These are phyloP conservation scores for Lobulomyces angularis DNA, from an alignment of 192 early-diverging fungal species.

Conservation along the genomic window DNA sequence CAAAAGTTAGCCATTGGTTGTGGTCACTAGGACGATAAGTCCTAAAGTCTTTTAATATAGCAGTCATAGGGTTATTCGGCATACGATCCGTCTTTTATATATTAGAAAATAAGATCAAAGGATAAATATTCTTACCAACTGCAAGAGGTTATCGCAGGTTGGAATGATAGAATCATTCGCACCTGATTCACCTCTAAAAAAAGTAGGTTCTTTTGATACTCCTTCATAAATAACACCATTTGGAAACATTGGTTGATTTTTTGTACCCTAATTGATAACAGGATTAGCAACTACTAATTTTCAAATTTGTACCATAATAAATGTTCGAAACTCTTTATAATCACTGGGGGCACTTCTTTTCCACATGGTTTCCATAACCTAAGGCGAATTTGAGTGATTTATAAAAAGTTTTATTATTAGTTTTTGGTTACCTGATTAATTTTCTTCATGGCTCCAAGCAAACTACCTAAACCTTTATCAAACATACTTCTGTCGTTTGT, in stretches of 20 bases:
- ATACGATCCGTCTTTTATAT: constrained; percentile 58
- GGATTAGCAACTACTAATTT: constrained; percentile 17
- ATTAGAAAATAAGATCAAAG: too few relatives aligned
- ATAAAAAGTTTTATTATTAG: too few relatives aligned
- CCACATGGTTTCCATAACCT: constrained; percentile 78
- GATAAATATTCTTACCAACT: too few relatives aligned
- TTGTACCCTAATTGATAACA: background rate
- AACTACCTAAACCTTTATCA: constrained; percentile 36
- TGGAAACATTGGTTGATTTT: constrained; percentile 76
- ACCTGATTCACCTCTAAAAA: constrained; percentile 71
- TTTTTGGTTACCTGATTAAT: too few relatives aligned
- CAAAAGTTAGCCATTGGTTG: constrained; percentile 58
- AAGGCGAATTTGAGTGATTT: too few relatives aligned
- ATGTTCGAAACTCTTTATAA: constrained; percentile 80
- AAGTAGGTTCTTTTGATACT: constrained; percentile 31
- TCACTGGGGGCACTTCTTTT: constrained; percentile 48
- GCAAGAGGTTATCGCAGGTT: constrained; percentile 72
- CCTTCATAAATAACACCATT: constrained; percentile 79
- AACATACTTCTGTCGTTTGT: constrained; percentile 46
- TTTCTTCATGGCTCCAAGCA: constrained; percentile 45
- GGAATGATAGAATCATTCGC: constrained; percentile 81
- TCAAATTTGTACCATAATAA: constrained; percentile 79
- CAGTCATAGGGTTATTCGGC: constrained; percentile 70
- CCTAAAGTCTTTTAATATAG: constrained; percentile 60
- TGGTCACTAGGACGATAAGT: constrained; percentile 71